These are phyloP conservation scores for Spizellomyces sp. DNA, from an alignment of 192 early-diverging fungal genomes.

Conservation along the genomic window DNA sequence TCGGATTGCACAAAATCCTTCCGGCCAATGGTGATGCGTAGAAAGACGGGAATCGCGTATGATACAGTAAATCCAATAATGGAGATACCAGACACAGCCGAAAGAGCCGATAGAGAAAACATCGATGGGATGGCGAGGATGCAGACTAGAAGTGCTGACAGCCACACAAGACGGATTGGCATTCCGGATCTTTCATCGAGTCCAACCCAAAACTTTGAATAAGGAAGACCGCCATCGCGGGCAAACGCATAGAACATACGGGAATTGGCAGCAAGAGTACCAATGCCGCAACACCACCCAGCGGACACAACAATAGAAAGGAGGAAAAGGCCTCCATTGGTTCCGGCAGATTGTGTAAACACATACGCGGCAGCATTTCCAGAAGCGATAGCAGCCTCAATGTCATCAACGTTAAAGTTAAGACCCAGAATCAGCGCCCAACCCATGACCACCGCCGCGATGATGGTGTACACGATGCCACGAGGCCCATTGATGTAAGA, in stretches of 20 bases:
- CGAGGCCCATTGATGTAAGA: conserved; percentile 41
- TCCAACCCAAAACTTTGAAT: conserved; percentile 34
- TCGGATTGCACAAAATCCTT: conserved; percentile 39
- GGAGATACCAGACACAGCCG: conserved; percentile 36
- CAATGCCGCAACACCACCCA: conserved; percentile 44
- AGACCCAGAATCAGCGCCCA: conserved; percentile 45
- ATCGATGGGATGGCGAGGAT: conserved; percentile 46
- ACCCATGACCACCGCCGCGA: conserved; percentile 38
- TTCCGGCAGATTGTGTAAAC: conserved; percentile 35
- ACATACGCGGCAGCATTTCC: conserved; percentile 38
- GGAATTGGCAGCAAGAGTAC: conserved; percentile 46
- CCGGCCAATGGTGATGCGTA: conserved; percentile 42
- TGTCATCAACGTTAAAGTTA: conserved; percentile 32
- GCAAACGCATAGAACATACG: conserved; percentile 57
- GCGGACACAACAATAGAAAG: conserved; percentile 42
- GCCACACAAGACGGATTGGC: conserved; percentile 50
- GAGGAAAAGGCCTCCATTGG: conserved; percentile 37
- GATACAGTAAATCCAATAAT: conserved; percentile 47
- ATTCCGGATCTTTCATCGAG: conserved; percentile 42
- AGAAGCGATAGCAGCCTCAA: conserved; percentile 10
- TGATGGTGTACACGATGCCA: conserved; percentile 42
- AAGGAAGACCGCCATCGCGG: conserved; percentile 53
- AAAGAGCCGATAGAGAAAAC: conserved; percentile 37
- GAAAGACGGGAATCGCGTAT: conserved; percentile 52
- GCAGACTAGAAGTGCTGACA: conserved; percentile 38